A percentile compares a stretch with the other conserved stretches of the same genome.
Evolutionary conservation across 768 basidiomycete genomes (phyloP).

Genomic region (Lactarius vividus): DNA sequence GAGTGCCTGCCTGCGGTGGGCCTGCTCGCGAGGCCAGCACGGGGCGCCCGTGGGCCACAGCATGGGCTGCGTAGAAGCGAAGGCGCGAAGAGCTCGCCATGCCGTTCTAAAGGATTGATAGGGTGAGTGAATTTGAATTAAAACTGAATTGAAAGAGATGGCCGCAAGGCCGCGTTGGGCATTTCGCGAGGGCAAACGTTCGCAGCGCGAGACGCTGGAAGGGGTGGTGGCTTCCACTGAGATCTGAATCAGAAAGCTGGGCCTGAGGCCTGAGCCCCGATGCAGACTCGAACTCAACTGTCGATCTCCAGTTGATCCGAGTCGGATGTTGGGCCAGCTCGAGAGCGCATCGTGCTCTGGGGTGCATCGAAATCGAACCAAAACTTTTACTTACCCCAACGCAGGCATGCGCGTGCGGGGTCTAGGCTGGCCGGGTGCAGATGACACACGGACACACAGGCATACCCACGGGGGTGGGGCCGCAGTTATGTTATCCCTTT

Average conservation of each 20-base stretch:
- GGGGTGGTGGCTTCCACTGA: not conserved
- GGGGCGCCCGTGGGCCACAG: not conserved
- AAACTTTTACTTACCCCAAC: not conserved
- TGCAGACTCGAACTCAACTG: not conserved
- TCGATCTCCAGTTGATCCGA: not conserved
- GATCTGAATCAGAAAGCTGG: not conserved
- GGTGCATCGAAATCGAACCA: not conserved
- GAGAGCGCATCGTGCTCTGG: not conserved
- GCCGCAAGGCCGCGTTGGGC: not conserved
- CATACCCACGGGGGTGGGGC: not conserved
- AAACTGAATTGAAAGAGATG: not conserved
- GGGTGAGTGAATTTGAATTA: not conserved
- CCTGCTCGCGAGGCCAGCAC: not conserved
- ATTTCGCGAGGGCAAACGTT: not conserved
- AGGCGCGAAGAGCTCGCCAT: not conserved
- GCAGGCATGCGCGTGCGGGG: not conserved
- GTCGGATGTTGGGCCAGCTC: not conserved
- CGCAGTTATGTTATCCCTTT: not conserved
- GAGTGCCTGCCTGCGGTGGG: not conserved
- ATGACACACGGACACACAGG: not conserved
- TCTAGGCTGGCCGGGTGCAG: not conserved
- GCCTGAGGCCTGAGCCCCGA: not conserved
- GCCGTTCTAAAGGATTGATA: not conserved
- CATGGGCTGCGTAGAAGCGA: not conserved
- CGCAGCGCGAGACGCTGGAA: not conserved